A percentile compares a stretch with the other conserved stretches of the same genome.
phyloP scores from a whole-genome alignment of 2,329 filamentous ascomycete genomes.

The Microsporum audouinii region DNA sequence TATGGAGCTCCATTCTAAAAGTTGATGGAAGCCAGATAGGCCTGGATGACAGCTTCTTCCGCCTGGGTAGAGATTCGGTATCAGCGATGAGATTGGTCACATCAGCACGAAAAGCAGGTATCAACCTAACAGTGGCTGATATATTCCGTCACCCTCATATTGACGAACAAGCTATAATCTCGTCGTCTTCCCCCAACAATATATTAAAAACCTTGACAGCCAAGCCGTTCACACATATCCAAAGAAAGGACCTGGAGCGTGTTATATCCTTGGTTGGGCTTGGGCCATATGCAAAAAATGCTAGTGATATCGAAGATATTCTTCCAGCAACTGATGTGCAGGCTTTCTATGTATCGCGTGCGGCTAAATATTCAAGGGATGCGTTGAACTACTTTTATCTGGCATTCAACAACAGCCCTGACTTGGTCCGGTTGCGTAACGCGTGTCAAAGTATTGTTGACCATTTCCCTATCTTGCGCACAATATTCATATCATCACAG shows the following conservation, averaged over 20 bases:
- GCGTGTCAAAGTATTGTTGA: slow-evolving; percentile 3
- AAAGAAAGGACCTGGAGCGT: slow-evolving; percentile 3
- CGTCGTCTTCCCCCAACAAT: slow-evolving; percentile 23
- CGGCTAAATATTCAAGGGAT: slow-evolving; percentile 4
- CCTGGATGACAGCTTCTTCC: slow-evolving; percentile 8
- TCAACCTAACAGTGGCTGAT: slow-evolving; percentile 5
- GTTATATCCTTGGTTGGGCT: slow-evolving; percentile 2
- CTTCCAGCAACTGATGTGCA: slow-evolving; percentile 2
- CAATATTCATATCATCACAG: slow-evolving; percentile 1
- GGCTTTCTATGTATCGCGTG: not conserved
- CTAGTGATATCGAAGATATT: not conserved
- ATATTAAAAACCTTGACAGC: slow-evolving; percentile 4
- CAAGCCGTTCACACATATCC: slow-evolving; percentile 4
- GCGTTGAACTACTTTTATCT: slow-evolving; percentile 7
- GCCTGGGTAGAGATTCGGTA: slow-evolving; percentile 11
- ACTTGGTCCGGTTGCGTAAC: not conserved
- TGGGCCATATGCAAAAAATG: slow-evolving; percentile 2
- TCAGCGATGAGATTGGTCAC: slow-evolving; percentile 12
- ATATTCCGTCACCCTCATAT: slow-evolving; percentile 6
- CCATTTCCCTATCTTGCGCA: slow-evolving; percentile 5
- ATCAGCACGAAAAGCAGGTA: slow-evolving; percentile 31
- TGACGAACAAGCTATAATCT: slow-evolving; percentile 9
- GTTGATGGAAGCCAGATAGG: slow-evolving; percentile 5
- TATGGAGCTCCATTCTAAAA: slow-evolving; percentile 9
- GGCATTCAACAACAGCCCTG: not conserved